Evolutionary conservation across 495 filamentous ascomycete species (phyloP), one percentile per base, ranked within the genome.

Genomic region (Tuber borchii): DNA sequence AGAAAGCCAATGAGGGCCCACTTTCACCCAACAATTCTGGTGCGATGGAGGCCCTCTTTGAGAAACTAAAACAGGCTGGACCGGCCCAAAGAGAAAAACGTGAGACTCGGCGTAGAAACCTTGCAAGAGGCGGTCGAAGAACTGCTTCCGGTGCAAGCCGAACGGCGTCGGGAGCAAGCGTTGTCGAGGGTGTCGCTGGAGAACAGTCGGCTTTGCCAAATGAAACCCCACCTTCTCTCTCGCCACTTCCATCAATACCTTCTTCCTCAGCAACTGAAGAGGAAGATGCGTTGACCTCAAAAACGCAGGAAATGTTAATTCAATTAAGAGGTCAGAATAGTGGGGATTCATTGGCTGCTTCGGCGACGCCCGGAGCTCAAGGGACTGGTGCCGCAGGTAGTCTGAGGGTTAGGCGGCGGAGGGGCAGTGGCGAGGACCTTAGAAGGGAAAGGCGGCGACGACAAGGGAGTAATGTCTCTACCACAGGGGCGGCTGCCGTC

Each of bases 11-110:
- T 26, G 85, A 85, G 20, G 85, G 84, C 5, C 89, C 90, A 2
- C 85, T 87, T 31, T 91, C 92, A 16, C 92, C 95, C n/a, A 77
- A 71, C 68, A 75, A 72, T 51, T 76, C 81, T 19, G 96, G 95
- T 68, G 96, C 95, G 48, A 98, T 99, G 93, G 95, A 99, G 85
- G 91, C 90, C 20, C 87, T 99, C n/a, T 88, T 99, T 51, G 92
- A 97, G 89, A 98, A 97, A 85, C 86, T 99, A 72, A 92, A 95
- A 72, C 93, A 94, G 51, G 95, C 95, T 3, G 94, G 93, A 45
- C 96, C 95, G 40, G 92, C 97, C 85, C 88, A 93, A 9, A 86
- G 92, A 75, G 93, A 97, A 83, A 90, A 94, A 82, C 87, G 95
- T 78, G 95, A 97, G 83, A 88, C 93, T 75, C 90, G 95, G 76